Conservation (phyloP, 352 stramenopile genomes). For the Phytophthora litchii region DNA sequence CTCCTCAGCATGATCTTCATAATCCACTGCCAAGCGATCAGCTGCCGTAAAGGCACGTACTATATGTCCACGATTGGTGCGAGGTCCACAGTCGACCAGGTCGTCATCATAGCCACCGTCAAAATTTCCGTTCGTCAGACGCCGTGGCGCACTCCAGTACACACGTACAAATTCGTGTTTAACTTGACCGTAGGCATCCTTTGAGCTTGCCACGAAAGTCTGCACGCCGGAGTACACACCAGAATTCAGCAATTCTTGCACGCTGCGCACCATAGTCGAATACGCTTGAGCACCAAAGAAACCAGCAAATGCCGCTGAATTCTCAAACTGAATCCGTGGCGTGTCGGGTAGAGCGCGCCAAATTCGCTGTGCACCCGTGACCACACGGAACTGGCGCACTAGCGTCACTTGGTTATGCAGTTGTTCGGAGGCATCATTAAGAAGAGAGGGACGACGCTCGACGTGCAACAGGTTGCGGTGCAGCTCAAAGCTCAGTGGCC, state of each 20-base stretch:
- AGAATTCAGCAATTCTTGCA: conserved; percentile 40
- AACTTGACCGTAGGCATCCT: conserved; percentile 49
- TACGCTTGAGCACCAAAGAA: conserved; percentile 57
- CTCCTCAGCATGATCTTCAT: conserved; percentile 34
- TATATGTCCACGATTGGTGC: conserved; percentile 53
- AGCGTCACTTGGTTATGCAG: conserved; percentile 58
- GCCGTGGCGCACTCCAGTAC: conserved; percentile 42
- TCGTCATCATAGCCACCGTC: conserved; percentile 46
- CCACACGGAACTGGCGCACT: conserved; percentile 49
- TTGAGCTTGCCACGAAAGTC: conserved; percentile 42
- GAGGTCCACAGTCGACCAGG: conserved; percentile 48
- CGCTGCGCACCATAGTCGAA: conserved; percentile 39
- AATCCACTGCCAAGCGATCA: conserved; percentile 34
- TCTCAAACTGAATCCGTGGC: conserved; percentile 46
- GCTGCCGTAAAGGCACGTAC: conserved; percentile 53
- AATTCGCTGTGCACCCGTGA: conserved; percentile 45
- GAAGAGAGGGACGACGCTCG: conserved; percentile 60
- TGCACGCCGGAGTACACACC: conserved; percentile 52
- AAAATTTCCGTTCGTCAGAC: conserved; percentile 13
- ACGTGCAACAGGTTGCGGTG: conserved; percentile 73
- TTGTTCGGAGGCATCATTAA: conserved; percentile 57
- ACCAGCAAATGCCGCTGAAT: conserved; percentile 48
- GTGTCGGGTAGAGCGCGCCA: conserved; percentile 53
- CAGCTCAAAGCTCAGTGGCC: conserved; percentile 65
- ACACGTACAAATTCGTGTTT: conserved; percentile 62